A percentile compares a stretch with the other conserved stretches of the same genome.
Evolutionary conservation across 352 stramenopile species (phyloP).

Genomic region (Globisporangium iwayamae): DNA sequence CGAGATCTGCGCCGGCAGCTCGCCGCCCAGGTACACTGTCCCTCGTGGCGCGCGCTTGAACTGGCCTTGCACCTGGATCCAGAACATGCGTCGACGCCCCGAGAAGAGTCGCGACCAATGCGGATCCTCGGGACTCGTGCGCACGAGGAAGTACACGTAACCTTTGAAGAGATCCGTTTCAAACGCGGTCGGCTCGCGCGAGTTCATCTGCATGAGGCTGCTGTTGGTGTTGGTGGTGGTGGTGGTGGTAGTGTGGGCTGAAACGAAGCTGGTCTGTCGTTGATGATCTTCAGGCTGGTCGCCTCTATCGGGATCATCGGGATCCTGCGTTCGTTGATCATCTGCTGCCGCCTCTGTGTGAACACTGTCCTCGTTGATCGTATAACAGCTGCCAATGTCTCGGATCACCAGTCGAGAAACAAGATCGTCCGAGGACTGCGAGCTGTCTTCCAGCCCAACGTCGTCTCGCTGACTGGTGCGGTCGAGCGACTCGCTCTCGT

Average conservation of each 20-base stretch:
- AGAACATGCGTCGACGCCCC: constrained; percentile 74
- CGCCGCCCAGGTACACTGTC: constrained; percentile 67
- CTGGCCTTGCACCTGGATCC: constrained; percentile 84
- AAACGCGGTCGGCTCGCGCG: constrained; percentile 57
- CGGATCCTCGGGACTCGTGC: constrained; percentile 52
- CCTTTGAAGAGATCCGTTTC: constrained; percentile 87
- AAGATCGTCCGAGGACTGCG: constrained; percentile 5
- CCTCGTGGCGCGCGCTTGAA: constrained; percentile 66
- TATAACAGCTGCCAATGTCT: constrained; percentile 33
- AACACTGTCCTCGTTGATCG: not conserved
- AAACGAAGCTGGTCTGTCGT: not conserved
- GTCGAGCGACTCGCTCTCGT: not conserved
- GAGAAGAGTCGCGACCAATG: constrained; percentile 55
- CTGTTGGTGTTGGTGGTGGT: no score
- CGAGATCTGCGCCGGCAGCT: constrained; percentile 58
- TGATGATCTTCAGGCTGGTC: not conserved
- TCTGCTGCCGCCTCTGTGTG: not conserved
- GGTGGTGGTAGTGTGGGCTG: no score
- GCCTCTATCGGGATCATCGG: not conserved
- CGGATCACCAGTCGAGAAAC: constrained; percentile 29
- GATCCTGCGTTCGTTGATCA: not conserved
- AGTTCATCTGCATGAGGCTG: constrained; percentile 53
- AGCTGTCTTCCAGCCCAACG: not conserved
- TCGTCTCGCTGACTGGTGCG: not conserved
- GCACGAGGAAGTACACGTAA: constrained; percentile 78